Conservation (phyloP, 192 early-diverging fungal species). For the Gamsiella multidivaricata region DNA sequence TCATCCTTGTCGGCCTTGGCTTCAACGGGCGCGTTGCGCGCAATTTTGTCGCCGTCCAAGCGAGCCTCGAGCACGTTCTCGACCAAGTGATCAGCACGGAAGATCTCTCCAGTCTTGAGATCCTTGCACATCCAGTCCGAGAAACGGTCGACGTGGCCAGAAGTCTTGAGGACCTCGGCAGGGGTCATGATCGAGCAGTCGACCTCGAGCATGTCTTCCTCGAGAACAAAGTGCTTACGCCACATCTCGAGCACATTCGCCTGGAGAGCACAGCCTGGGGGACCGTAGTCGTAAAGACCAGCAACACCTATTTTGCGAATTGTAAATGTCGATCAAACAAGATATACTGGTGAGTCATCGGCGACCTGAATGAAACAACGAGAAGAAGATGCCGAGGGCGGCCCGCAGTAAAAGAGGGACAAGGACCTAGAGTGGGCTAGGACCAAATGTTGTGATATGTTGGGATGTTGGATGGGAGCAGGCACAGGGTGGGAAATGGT, state of each 20-base stretch:
- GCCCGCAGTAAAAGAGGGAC: too few species aligned
- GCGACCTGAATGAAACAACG: too few species aligned
- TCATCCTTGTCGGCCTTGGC: slow-evolving; percentile 63
- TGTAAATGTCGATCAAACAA: too few species aligned
- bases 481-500: too few species aligned
- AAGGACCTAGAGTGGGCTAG: too few species aligned
- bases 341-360: neutral
- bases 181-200: slow-evolving; percentile 99
- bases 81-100: slow-evolving; percentile 97
- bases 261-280: slow-evolving; percentile 92
- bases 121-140: slow-evolving; percentile 99
- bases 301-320: slow-evolving; percentile 91
- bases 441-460: too few species aligned
- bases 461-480: too few species aligned
- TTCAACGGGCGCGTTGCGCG: slow-evolving; percentile 62
- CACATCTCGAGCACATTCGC: slow-evolving; percentile 90
- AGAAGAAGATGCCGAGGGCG: neutral
- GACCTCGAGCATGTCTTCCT: slow-evolving; percentile 99
- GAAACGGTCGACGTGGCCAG: slow-evolving; percentile 99
- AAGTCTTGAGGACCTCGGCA: slow-evolving; percentile 94
- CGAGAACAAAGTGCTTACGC: slow-evolving; percentile 97
- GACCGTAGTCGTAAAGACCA: slow-evolving; percentile 98
- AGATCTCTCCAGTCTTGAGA: slow-evolving; percentile 90
- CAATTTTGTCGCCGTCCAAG: slow-evolving; percentile 85
- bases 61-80: slow-evolving; percentile 93